Percentiles rank a stretch among this genome's conserved stretches.
Conservation (phyloP, 2,329 filamentous ascomycete genomes). For the Myriosclerotinia scirpicola region DNA sequence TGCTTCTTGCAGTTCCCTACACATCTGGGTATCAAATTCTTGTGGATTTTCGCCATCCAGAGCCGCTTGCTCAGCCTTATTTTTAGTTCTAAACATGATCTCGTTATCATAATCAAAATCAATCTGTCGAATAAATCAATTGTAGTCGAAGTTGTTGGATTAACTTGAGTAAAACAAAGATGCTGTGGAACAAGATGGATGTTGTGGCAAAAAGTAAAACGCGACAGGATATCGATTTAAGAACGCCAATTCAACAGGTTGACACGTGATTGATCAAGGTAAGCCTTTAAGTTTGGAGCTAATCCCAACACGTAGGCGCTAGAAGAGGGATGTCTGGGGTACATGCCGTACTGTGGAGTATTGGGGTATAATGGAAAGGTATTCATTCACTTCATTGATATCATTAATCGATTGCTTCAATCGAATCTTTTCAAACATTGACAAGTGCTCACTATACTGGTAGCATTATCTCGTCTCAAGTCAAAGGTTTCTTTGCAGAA, state of each 20-base stretch:
- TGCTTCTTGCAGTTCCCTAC: slow-evolving; percentile 22
- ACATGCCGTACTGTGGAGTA: neutral
- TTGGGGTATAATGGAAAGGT: neutral
- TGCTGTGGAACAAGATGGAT: neutral
- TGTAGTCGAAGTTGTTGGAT: neutral
- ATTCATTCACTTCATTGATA: neutral
- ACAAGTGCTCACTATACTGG: too few relatives aligned
- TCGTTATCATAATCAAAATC: neutral
- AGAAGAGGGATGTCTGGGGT: neutral
- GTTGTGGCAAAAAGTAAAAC: neutral
- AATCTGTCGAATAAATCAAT: neutral
- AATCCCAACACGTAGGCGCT: neutral
- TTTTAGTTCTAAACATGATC: slow-evolving; percentile 4
- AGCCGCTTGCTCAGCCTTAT: slow-evolving; percentile 25
- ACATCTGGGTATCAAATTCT: slow-evolving; percentile 32
- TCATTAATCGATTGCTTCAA: too few relatives aligned
- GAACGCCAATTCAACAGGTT: neutral
- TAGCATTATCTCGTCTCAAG: too few relatives aligned
- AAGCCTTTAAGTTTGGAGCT: neutral
- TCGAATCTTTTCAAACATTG: too few relatives aligned
- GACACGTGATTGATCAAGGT: neutral
- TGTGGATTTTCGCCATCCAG: slow-evolving; percentile 21
- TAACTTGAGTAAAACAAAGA: neutral
- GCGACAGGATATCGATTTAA: neutral
- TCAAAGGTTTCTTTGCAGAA: too few relatives aligned